A percentile compares a stretch with the other conserved stretches of the same genome.
Evolutionary conservation across 139 green algal genomes (phyloP).

Genomic region (Coelastrella sp.): DNA sequence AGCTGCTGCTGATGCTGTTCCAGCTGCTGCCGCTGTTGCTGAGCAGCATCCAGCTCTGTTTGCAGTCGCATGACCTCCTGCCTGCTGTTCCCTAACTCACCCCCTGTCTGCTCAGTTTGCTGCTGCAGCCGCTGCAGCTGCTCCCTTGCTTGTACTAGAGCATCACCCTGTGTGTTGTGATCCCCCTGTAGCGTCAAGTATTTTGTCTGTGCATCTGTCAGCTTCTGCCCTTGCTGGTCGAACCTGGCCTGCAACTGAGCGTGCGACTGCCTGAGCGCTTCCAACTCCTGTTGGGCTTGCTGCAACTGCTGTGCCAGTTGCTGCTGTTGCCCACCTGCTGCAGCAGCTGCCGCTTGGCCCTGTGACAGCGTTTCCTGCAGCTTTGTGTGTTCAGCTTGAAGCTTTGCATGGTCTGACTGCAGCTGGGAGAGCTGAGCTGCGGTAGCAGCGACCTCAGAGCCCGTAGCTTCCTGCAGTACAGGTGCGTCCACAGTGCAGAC

Average conservation of each 20-base stretch:
- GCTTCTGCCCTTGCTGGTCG: not conserved
- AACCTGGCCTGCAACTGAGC: not conserved
- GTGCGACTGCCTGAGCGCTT: not conserved
- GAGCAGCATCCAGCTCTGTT: not conserved
- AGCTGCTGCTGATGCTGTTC: not conserved
- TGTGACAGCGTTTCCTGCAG: not conserved
- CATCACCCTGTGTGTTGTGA: not conserved
- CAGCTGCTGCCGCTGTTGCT: slow-evolving; percentile 22
- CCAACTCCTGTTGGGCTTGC: not conserved
- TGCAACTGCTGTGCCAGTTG: not conserved
- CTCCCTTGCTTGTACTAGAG: not conserved
- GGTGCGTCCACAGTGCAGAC: too few species aligned
- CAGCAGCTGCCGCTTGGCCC: not conserved
- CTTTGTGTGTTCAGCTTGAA: not conserved
- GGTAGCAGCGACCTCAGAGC: not conserved
- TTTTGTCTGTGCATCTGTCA: not conserved
- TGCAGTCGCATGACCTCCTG: not conserved
- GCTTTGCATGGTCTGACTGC: not conserved
- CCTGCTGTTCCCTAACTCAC: not conserved
- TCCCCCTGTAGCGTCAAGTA: not conserved
- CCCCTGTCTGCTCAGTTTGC: not conserved
- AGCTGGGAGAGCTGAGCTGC: slow-evolving; percentile 2
- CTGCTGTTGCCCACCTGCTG: not conserved
- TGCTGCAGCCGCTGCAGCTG: not conserved
- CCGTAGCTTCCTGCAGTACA: not conserved